Percentiles rank a stretch among this genome's conserved stretches.
Conservation (phyloP, 164 flowering plant species). For the Kingdonia uniflora region DNA sequence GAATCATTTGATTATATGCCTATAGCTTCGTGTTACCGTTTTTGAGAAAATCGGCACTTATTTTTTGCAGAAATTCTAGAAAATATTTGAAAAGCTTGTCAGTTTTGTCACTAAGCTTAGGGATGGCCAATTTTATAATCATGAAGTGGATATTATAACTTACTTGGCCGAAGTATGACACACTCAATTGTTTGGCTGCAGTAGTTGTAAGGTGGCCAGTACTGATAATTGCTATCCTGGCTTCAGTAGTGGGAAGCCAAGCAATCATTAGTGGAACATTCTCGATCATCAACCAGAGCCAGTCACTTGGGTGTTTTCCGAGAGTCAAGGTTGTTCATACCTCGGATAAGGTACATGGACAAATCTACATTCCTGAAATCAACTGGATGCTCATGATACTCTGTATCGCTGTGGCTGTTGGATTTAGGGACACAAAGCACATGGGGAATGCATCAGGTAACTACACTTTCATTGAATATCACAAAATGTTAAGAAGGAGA, state of each 20-base stretch:
- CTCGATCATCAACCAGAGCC: constrained; percentile 96
- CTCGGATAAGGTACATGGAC: constrained; percentile 84
- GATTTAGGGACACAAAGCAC: constrained; percentile 85
- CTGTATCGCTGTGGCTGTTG: constrained; percentile 85
- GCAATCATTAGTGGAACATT: constrained; percentile 98
- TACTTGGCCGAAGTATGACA: not conserved
- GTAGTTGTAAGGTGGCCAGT: constrained; percentile 80
- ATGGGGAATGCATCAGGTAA: constrained; percentile 92
- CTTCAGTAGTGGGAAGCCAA: constrained; percentile 97
- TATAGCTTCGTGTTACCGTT: no score
- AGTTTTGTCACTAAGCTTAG: no score
- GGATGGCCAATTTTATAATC: no score
- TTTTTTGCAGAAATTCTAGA: no score
- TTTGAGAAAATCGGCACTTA: no score
- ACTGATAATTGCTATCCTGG: constrained; percentile 69
- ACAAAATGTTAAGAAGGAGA: no score
- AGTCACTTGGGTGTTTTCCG: constrained; percentile 89
- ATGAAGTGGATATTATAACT: no score
- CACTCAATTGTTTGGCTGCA: constrained; percentile 17
- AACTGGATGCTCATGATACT: constrained; percentile 96
- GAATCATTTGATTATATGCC: no score
- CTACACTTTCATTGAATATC: not conserved
- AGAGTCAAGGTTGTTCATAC: constrained; percentile 91
- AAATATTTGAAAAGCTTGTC: no score
- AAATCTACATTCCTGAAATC: no score